Conservation (phyloP, 768 basidiomycete genomes). For the Mrakia hoshinonis region DNA sequence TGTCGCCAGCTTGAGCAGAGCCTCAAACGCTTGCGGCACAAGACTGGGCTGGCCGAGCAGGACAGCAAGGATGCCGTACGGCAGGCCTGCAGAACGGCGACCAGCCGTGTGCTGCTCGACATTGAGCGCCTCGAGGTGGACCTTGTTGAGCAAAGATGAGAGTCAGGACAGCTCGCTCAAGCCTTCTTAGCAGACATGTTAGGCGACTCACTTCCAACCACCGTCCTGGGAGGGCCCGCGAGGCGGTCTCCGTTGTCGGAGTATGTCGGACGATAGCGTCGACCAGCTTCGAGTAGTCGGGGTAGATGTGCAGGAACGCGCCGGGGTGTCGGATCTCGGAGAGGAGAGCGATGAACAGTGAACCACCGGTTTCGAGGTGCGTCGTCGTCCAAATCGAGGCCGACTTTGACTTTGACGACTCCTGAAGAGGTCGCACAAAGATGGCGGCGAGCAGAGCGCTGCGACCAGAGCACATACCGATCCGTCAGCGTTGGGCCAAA, state of each 20-base stretch:
- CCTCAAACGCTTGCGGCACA: not conserved
- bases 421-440: not conserved
- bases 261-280: not conserved
- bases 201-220: conserved; percentile 17
- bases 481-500: not conserved
- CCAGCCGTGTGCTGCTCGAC: conserved; percentile 24
- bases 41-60: conserved; percentile 11
- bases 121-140: conserved; percentile 8
- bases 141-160: not conserved
- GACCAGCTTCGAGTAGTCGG: conserved; percentile 21
- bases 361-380: not conserved
- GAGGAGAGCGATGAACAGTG: conserved; percentile 19
- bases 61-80: conserved; percentile 21
- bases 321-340: conserved; percentile 28
- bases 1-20: conserved; percentile 15
- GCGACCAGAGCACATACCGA: not conserved
- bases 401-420: not conserved
- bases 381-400: not conserved
- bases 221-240: not conserved
- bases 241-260: not conserved
- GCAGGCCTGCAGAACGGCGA: conserved; percentile 25
- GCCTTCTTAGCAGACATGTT: not conserved
- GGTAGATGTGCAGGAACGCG: conserved; percentile 27
- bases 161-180: too few relatives aligned
- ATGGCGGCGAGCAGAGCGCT: conserved; percentile 23